Evolutionary conservation across 2,329 filamentous ascomycete species (phyloP).

Genomic region (Botryotinia calthae): DNA sequence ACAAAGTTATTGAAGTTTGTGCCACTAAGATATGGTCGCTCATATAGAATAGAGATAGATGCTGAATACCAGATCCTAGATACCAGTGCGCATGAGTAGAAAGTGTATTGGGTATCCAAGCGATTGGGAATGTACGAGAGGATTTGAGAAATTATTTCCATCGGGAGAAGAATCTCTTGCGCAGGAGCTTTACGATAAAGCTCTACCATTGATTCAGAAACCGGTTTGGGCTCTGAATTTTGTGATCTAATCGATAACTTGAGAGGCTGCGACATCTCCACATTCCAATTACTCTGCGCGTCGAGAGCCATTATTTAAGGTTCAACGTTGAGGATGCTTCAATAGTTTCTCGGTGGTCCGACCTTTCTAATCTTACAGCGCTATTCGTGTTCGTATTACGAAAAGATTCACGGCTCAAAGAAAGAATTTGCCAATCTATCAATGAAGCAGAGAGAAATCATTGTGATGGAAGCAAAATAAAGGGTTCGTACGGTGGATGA

Average conservation of each 20-base stretch:
- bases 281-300: conserved; percentile 37
- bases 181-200: conserved; percentile 16
- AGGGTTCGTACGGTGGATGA: neutral
- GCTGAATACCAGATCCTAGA: conserved; percentile 38
- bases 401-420: neutral
- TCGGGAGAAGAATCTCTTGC: conserved; percentile 34
- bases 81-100: conserved; percentile 36
- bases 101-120: conserved; percentile 27
- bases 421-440: neutral
- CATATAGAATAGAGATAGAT: conserved; percentile 34
- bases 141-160: conserved; percentile 38
- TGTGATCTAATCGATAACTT: conserved; percentile 21
- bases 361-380: neutral
- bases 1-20: conserved; percentile 38
- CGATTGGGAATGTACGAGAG: conserved; percentile 34
- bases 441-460: neutral
- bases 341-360: neutral
- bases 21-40: conserved; percentile 33
- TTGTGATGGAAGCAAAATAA: neutral
- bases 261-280: conserved; percentile 36
- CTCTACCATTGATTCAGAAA: neutral
- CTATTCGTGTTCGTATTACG: neutral
- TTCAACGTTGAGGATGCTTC: neutral
- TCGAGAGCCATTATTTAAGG: conserved; percentile 33
- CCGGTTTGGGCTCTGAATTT: neutral